Evolutionary conservation across 371 early-diverging fungal species (phyloP).

Genomic region (Mucor plumbeus): DNA sequence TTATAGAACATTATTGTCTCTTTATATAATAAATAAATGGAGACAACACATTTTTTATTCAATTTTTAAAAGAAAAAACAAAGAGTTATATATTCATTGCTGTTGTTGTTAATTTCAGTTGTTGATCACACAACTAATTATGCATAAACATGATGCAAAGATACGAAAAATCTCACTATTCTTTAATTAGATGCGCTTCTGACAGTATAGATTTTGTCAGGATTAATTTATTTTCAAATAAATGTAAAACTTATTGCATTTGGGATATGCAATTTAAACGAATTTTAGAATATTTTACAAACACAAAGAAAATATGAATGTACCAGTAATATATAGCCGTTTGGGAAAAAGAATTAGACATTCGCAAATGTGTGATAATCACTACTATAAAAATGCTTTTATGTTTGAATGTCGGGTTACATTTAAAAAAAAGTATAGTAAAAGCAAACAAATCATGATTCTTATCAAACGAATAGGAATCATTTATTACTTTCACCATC

Average conservation of each 20-base stretch:
- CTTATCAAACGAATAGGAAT: not conserved
- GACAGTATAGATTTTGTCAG: not conserved
- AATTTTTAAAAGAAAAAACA: not conserved
- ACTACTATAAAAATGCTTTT: not conserved
- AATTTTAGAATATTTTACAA: not conserved
- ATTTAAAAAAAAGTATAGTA: not conserved
- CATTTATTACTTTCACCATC: not conserved
- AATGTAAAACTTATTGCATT: not conserved
- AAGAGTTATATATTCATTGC: not conserved
- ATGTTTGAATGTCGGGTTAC: not conserved
- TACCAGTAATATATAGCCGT: not conserved
- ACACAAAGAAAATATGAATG: not conserved
- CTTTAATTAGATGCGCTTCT: not conserved
- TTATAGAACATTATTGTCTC: no score
- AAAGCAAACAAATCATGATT: not conserved
- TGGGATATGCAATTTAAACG: not conserved
- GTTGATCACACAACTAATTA: not conserved
- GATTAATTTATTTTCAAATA: not conserved
- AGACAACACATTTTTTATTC: not conserved
- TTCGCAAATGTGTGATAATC: not conserved
- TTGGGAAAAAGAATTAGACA: not conserved
- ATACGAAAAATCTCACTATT: not conserved
- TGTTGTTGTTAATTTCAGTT: not conserved
- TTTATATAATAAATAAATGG: not conserved
- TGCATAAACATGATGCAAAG: slow-evolving; percentile 5